A percentile compares a stretch with the other conserved stretches of the same genome.
These are phyloP conservation scores for Avena insularis DNA, from an alignment of 176 grass and related monocot species.

Conservation along the genomic window DNA sequence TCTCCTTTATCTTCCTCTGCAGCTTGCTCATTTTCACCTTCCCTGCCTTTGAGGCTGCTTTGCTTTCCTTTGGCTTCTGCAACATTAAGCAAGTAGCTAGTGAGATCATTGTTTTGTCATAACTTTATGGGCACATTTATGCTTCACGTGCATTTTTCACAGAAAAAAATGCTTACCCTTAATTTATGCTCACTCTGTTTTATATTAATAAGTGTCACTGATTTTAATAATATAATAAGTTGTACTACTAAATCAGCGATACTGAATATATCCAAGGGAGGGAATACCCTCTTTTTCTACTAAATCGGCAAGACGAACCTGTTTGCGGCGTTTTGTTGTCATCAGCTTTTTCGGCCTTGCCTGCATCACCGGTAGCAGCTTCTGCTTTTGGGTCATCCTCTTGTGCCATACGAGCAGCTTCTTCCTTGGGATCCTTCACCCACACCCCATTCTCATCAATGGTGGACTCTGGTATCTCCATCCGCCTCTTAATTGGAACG, in stretches of 20 bases:
- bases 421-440: conserved; percentile 19
- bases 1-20: background rate
- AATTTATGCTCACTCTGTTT: background rate
- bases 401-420: background rate
- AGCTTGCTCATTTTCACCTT: background rate
- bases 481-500: background rate
- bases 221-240: too few relatives aligned
- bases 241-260: too few relatives aligned
- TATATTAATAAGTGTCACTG: too few relatives aligned
- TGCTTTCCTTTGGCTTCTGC: background rate
- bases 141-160: background rate
- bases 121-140: background rate
- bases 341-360: background rate
- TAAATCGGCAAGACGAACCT: background rate
- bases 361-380: background rate
- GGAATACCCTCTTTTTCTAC: too few relatives aligned
- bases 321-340: background rate
- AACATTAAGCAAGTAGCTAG: background rate
- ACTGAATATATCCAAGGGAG: too few relatives aligned
- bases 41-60: background rate
- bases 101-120: background rate
- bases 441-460: conserved; percentile 47
- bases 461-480: background rate
- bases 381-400: background rate
- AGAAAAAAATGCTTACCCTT: background rate